These are phyloP conservation scores for Arbutus unedo DNA, from an alignment of 148 eudicot genomes.

Conservation along the genomic window DNA sequence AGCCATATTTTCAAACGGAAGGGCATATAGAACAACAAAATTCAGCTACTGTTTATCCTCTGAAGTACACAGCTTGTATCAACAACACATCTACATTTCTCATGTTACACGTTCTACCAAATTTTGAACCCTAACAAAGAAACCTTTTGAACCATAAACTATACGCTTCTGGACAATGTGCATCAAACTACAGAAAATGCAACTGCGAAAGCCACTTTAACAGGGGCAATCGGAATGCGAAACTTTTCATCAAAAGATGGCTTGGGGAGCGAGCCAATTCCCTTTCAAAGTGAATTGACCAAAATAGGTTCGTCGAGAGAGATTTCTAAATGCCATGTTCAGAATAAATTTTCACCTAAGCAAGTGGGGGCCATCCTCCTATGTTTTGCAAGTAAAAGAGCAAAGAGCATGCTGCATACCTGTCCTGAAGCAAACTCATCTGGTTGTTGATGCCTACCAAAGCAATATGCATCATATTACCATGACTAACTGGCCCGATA, in stretches of 20 bases:
- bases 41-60: constrained; percentile 3
- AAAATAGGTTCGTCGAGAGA: not conserved
- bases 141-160: not conserved
- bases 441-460: constrained; percentile 88
- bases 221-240: not conserved
- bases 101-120: not conserved
- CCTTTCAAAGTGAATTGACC: not conserved
- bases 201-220: not conserved
- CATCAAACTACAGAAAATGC: not conserved
- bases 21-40: not conserved
- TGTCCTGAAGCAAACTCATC: constrained; percentile 97
- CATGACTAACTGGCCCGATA: constrained; percentile 40
- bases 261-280: not conserved
- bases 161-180: not conserved
- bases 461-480: constrained; percentile 91
- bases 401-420: constrained; percentile 39
- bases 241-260: not conserved
- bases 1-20: not conserved
- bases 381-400: not conserved
- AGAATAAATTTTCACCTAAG: not conserved
- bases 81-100: not conserved
- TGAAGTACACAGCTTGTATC: not conserved
- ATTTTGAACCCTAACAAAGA: not conserved
- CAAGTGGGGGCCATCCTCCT: not conserved
- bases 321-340: not conserved